These are phyloP conservation scores for Schoenoplectus tabernaemontani DNA, from an alignment of 202 grass and related monocot genomes.

Conservation along the genomic window DNA sequence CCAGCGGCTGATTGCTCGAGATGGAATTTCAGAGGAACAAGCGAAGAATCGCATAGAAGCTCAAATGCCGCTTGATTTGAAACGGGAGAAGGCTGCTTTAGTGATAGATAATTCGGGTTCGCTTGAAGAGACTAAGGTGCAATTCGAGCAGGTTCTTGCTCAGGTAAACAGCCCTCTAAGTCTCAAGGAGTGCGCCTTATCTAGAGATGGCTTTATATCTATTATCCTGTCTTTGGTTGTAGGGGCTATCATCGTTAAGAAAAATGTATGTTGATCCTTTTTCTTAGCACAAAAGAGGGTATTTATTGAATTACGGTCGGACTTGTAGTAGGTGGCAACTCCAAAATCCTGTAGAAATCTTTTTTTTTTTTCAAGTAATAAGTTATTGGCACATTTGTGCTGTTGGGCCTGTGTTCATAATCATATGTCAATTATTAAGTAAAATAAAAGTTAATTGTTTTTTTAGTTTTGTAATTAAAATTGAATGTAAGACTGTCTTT, in stretches of 20 bases:
- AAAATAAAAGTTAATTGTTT: neutral
- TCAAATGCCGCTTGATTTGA: slow-evolving; percentile 56
- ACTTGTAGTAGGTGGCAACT: neutral
- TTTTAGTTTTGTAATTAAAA: neutral
- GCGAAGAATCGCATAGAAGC: slow-evolving; percentile 54
- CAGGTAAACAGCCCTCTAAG: slow-evolving; percentile 42
- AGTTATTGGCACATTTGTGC: neutral
- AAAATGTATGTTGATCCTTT: slow-evolving; percentile 53
- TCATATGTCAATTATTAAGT: neutral
- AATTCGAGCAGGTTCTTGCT: slow-evolving; percentile 41
- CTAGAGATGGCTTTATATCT: slow-evolving; percentile 55
- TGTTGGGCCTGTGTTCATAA: neutral
- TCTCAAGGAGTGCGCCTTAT: slow-evolving; percentile 53
- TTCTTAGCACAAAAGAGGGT: too few species aligned
- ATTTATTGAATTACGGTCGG: too few species aligned
- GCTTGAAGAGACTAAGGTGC: slow-evolving; percentile 47
- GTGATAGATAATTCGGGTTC: slow-evolving; percentile 59
- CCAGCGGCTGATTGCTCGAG: slow-evolving; percentile 61
- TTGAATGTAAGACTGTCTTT: neutral
- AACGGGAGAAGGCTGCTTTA: slow-evolving; percentile 58
- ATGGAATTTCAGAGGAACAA: slow-evolving; percentile 54
- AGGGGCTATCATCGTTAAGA: slow-evolving; percentile 43
- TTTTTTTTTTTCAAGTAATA: neutral
- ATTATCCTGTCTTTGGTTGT: slow-evolving; percentile 34
- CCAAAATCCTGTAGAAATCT: neutral